Base-by-base conservation (phyloP, 495 filamentous ascomycete species). In the Symbiotaphrina buchneri region DNA sequence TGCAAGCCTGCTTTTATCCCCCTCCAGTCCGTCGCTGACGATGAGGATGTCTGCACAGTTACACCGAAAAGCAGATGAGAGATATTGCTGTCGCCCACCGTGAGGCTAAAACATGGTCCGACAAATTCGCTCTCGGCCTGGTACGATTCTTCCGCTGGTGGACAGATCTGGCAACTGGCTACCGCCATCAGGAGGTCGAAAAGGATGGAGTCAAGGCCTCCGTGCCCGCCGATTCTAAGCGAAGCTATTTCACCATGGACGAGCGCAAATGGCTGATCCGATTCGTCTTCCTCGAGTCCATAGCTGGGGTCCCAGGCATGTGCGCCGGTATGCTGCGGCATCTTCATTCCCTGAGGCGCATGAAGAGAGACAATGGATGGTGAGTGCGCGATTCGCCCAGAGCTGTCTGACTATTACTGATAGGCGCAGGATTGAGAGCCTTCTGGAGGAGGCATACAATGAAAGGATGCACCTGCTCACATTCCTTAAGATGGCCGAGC, bases 331-430 rank as follows among this genome's bases (percentile, higher is more conserved):
- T 91, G 74, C 54, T 95, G 8, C 60, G 87, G 13, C 87, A 97
- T 52, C 55, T 97, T 5, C 66, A 75, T 43, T 80, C 71, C 39
- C 54, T 97, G 35, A 60, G 87, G 27, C 60, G 70, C 5, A 69
- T 97, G 56, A 82, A 80, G 55, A 54, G 87, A 20, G 87, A 97
- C 47, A 92, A 94, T 40, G 87, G 90, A 47, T 95, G 87, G 85
- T 68, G 47, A 39, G 46, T 23, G 13, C 14, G 8, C 11, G 21
- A 21, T 2, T 34, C 8, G 18, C 14, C 30, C 20, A 21, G 5
- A 14, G 11, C 6, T 23, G 11, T 25, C 23, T 24, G 15, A 14
- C 34, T 39, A 13, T 34, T 21, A 24, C 15, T 10, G 25, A 4
- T 20, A 6, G 15, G 18, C 17, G 14, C 33, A 70, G 66, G 66